Conservation (phyloP, 2,329 filamentous ascomycete species). For the Penicillium hesseltinei region DNA sequence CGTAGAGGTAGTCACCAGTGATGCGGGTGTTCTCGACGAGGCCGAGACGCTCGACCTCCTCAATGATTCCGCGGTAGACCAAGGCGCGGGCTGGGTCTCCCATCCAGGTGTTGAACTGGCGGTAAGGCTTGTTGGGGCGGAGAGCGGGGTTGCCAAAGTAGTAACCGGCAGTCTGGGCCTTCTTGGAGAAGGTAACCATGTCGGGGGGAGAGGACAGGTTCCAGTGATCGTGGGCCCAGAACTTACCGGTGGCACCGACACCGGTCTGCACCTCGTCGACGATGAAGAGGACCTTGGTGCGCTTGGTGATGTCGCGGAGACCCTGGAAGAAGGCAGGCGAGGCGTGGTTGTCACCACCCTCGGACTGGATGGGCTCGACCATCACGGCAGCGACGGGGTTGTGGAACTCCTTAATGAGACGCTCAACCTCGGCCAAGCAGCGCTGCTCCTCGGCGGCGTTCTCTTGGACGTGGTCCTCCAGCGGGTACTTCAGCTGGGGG, state of each 20-base stretch:
- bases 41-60: conserved; percentile 72
- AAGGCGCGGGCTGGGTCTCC: conserved; percentile 82
- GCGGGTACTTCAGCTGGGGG: conserved; percentile 80
- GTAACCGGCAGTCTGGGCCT: conserved; percentile 90
- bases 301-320: conserved; percentile 72
- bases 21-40: conserved; percentile 76
- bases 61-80: conserved; percentile 80
- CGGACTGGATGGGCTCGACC: conserved; percentile 88
- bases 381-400: conserved; percentile 77
- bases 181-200: conserved; percentile 95
- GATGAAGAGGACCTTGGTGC: conserved; percentile 71
- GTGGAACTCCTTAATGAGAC: conserved; percentile 75
- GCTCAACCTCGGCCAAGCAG: conserved; percentile 78
- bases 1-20: conserved; percentile 76
- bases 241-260: conserved; percentile 86
- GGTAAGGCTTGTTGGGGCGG: conserved; percentile 87
- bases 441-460: conserved; percentile 79
- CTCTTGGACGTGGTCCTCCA: conserved; percentile 74
- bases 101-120: conserved; percentile 98
- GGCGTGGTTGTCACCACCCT: conserved; percentile 93
- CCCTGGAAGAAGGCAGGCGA: conserved; percentile 82
- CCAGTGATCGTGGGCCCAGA: conserved; percentile 98
- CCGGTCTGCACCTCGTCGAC: conserved; percentile 95
- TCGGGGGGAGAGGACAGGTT: conserved; percentile 74
- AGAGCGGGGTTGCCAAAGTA: conserved; percentile 80